Evolutionary conservation across 345 rosid genomes (phyloP).

Genomic region (Brassica carinata): DNA sequence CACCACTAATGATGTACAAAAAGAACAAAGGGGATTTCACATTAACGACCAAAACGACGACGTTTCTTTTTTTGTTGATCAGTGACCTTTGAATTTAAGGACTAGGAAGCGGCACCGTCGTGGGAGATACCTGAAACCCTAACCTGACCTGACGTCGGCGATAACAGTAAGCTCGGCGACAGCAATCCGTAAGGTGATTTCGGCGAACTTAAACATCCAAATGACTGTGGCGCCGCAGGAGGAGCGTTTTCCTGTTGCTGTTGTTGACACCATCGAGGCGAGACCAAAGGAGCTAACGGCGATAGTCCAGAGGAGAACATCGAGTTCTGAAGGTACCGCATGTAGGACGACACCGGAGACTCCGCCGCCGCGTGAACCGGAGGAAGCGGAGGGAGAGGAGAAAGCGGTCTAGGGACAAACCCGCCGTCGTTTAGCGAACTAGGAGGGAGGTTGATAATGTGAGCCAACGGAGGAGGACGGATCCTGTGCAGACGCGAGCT

Average conservation of each 20-base stretch:
- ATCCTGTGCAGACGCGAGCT: conserved; percentile 89
- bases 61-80: conserved; percentile 31
- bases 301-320: conserved; percentile 47
- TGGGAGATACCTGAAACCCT: conserved; percentile 72
- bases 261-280: conserved; percentile 64
- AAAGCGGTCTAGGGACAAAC: conserved; percentile 51
- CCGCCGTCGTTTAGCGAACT: conserved; percentile 43
- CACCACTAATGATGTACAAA: conserved; percentile 43
- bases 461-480: conserved; percentile 88
- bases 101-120: conserved; percentile 73
- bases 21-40: conserved; percentile 41
- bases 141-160: conserved; percentile 60
- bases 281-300: conserved; percentile 62
- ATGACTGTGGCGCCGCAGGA: conserved; percentile 54
- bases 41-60: too few relatives aligned
- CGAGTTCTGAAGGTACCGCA: conserved; percentile 73
- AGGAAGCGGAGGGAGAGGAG: conserved; percentile 70
- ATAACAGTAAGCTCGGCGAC: conserved; percentile 64
- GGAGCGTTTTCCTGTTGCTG: conserved; percentile 38
- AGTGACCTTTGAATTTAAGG: conserved; percentile 60
- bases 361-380: conserved; percentile 71
- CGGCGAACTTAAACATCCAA: conserved; percentile 85
- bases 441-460: conserved; percentile 72
- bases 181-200: conserved; percentile 58
- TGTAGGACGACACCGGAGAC: conserved; percentile 70